Percentiles rank a stretch among this genome's conserved stretches.
Evolutionary conservation across 768 basidiomycete genomes (phyloP).

Genomic region (Boletus sp.): DNA sequence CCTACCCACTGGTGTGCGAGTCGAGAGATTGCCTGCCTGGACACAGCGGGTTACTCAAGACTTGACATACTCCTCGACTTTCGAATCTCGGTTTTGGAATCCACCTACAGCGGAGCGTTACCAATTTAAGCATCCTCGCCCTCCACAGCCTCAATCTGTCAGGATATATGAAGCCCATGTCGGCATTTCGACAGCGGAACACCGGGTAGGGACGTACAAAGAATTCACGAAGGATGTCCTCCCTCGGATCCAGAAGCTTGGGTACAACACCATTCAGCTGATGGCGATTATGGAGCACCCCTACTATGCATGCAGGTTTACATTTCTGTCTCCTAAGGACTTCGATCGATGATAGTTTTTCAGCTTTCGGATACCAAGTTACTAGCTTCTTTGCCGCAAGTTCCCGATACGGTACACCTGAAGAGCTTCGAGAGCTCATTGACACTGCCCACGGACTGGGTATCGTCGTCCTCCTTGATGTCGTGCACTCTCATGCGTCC

Average conservation of each 20-base stretch:
- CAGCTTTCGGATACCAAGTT: slow-evolving; percentile 98
- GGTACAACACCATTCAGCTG: slow-evolving; percentile 96
- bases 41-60: slow-evolving; percentile 96
- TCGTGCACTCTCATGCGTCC: slow-evolving; percentile 98
- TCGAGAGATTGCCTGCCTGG: slow-evolving; percentile 94
- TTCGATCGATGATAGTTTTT: neutral
- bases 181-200: slow-evolving; percentile 89
- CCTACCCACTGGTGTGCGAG: slow-evolving; percentile 68
- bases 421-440: slow-evolving; percentile 92
- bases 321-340: neutral
- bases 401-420: slow-evolving; percentile 93
- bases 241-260: slow-evolving; percentile 85
- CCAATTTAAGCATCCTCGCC: slow-evolving; percentile 76
- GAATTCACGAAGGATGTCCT: slow-evolving; percentile 88
- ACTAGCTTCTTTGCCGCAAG: slow-evolving; percentile 97
- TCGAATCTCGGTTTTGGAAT: slow-evolving; percentile 99
- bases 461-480: slow-evolving; percentile 88
- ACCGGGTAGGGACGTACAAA: slow-evolving; percentile 89
- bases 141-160: slow-evolving; percentile 60
- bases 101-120: slow-evolving; percentile 73
- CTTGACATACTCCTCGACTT: slow-evolving; percentile 81
- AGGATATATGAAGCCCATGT: slow-evolving; percentile 98
- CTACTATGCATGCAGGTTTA: slow-evolving; percentile 86
- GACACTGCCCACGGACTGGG: slow-evolving; percentile 95
- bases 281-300: slow-evolving; percentile 99